Evolutionary conservation across 352 stramenopile genomes (phyloP).

Genomic region (Phytophthora europaea): DNA sequence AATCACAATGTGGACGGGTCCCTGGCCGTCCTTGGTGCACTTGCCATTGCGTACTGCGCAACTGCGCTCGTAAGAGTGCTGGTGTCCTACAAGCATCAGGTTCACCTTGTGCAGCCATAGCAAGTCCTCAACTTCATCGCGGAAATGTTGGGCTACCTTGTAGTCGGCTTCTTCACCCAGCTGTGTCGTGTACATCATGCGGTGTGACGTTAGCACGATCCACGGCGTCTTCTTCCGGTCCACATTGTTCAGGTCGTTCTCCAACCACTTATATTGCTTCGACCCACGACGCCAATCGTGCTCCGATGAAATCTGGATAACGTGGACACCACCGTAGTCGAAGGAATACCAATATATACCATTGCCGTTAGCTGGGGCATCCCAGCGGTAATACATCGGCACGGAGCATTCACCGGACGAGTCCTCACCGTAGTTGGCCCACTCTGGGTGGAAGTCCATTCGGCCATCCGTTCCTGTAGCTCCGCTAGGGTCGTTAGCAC

Average conservation of each 20-base stretch:
- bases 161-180: slow-evolving; percentile 73
- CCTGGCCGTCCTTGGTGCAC: slow-evolving; percentile 74
- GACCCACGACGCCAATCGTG: slow-evolving; percentile 90
- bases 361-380: slow-evolving; percentile 68
- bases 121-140: slow-evolving; percentile 92
- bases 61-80: slow-evolving; percentile 94
- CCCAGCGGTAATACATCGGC: slow-evolving; percentile 81
- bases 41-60: slow-evolving; percentile 84
- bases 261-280: slow-evolving; percentile 91
- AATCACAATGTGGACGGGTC: slow-evolving; percentile 90
- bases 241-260: slow-evolving; percentile 84
- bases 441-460: slow-evolving; percentile 76
- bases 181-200: slow-evolving; percentile 93
- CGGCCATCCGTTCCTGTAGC: slow-evolving; percentile 52
- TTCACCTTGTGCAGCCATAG: slow-evolving; percentile 92
- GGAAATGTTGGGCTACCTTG: slow-evolving; percentile 79
- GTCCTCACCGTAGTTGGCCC: slow-evolving; percentile 80
- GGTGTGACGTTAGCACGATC: slow-evolving; percentile 93
- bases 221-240: slow-evolving; percentile 91
- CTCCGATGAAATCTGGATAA: slow-evolving; percentile 93
- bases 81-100: slow-evolving; percentile 92
- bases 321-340: slow-evolving; percentile 89
- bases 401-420: slow-evolving; percentile 82
- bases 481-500: slow-evolving; percentile 68
- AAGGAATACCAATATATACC: slow-evolving; percentile 94